Evolutionary conservation across 179 eudicot genomes (phyloP), one percentile per base, ranked within the genome.

Genomic region (Sideroxylon spinosum): DNA sequence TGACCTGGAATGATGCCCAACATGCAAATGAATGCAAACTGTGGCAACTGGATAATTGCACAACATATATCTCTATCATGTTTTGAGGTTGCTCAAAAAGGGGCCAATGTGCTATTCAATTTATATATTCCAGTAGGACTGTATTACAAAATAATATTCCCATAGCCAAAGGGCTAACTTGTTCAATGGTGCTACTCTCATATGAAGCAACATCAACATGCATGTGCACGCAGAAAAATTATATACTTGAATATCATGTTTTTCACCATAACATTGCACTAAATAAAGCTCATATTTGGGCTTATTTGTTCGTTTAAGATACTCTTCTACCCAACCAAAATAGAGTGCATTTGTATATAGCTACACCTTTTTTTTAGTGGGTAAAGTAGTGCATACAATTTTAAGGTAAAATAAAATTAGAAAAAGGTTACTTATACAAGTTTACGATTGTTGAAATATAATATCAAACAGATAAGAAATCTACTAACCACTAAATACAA

Each of bases 401-500:
- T n/a, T 16, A 49, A 48, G 52, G 12, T 8, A 37, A 73, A 73
- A n/a, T n/a, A n/a, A n/a, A n/a, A n/a, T n/a, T n/a, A 17, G 52
- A 29, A 73, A 55, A 74, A 20, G 66, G 7, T 19, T 0, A 19
- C 11, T 1, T 14, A 4, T 17, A 73, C 19, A 14, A 52, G 50
- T 69, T 23, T 9, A 17, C 74, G 16, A 22, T 59, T 44, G 14
- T 0, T 17, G 12, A 22, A 23, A 71, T 29, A 55, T 10, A 37
- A 48, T 26, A 62, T 63, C 61, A 68, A 50, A 60, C 48, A 65
- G 29, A 70, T 52, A 26, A 55, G 55, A 70, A 59, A 70, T 64
- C 37, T 22, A 78, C 86, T 78, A 28, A 95, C 98, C 98, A 83
- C 71, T 77, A 80, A 95, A 91, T 26, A 73, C 80, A 82, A 95